Percentiles rank a stretch among this genome's conserved stretches.
Conservation (phyloP, 495 filamentous ascomycete species). For the Aspergillus egyptiacus region DNA sequence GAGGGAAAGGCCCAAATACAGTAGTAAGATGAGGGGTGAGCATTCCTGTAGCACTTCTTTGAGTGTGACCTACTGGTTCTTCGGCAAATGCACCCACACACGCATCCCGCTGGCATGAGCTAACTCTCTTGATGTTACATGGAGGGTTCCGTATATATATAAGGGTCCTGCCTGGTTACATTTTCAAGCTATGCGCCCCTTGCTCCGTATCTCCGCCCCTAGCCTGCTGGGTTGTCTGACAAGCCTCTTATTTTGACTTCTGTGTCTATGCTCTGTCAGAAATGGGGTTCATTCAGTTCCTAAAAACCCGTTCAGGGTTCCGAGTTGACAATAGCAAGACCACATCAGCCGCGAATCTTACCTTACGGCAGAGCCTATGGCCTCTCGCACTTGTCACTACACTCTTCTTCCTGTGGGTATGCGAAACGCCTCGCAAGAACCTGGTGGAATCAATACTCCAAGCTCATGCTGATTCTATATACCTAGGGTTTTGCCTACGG, state of each 20-base stretch:
- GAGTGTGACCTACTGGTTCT: background rate
- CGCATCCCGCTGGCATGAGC: background rate
- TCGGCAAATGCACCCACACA: background rate
- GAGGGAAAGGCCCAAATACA: background rate
- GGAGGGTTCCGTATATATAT: constrained; percentile 3
- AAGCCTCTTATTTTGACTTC: background rate
- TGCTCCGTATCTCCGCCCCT: background rate
- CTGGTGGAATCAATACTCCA: background rate
- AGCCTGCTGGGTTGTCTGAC: background rate
- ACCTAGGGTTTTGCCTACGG: constrained; percentile 52
- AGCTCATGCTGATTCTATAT: constrained; percentile 2
- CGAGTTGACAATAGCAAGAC: constrained; percentile 41
- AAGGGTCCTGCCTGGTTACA: background rate
- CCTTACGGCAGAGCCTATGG: constrained; percentile 51
- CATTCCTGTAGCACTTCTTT: background rate
- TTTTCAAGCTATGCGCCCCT: background rate
- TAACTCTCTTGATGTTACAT: constrained; percentile 9
- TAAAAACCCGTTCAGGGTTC: constrained; percentile 31
- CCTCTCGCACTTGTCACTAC: constrained; percentile 46
- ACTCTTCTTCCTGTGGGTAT: constrained; percentile 68
- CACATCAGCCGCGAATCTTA: constrained; percentile 53
- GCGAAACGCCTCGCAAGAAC: background rate
- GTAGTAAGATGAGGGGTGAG: constrained; percentile 4
- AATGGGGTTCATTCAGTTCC: constrained; percentile 27
- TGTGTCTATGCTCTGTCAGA: background rate